Base-by-base conservation (phyloP, 805 yeast genomes). In the Metschnikowia anglica region DNA sequence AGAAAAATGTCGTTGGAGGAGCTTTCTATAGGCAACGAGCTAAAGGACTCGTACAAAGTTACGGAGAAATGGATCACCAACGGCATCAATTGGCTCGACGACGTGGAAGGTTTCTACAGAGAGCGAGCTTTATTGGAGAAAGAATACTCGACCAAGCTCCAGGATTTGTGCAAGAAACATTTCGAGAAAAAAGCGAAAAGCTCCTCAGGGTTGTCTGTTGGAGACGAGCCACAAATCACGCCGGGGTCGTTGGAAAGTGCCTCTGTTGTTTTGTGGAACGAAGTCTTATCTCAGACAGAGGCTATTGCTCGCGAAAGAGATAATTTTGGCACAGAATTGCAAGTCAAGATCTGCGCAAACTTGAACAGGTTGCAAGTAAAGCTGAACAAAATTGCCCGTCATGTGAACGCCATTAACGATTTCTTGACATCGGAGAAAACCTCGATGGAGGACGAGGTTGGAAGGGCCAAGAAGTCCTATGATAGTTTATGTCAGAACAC, bases 201-300 rank as follows among this genome's bases (percentile, higher is more conserved):
- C 13, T 72, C 88, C 9, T 78, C 91, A 0, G 61, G 67, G 11
- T 63, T 93, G 21, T 80, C 90, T 33, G 99, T 93, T 2, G 99
- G 99, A 19, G 96, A 88, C 47, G 77, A 78, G 13, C 99, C 99
- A 0, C 76, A 81, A 31, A 77, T 87, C 32, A 93, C 99, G 0
- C 98, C 99, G 0, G 99, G 99, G 0, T 88, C 97, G 0, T 70
- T 91, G 37, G 98, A 93, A 59, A 76, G 86, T 50, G 96, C 97
- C 0, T 73, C 86, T 12, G 66, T 90, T 48, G 95, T 87, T 10
- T 79, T 95, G 1, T 91, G 99, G 99, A 88, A 79, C 34, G 95
- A 88, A 50, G 77, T 90, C 5, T 73, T 91, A 46, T 74, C 85
- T 3, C 93, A 88, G 58, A 87, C 96, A 1, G 97, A 90, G 62